Evolutionary conservation across 306 rosid genomes (phyloP), one percentile per base, ranked within the genome.

Genomic region (Prunus mira): DNA sequence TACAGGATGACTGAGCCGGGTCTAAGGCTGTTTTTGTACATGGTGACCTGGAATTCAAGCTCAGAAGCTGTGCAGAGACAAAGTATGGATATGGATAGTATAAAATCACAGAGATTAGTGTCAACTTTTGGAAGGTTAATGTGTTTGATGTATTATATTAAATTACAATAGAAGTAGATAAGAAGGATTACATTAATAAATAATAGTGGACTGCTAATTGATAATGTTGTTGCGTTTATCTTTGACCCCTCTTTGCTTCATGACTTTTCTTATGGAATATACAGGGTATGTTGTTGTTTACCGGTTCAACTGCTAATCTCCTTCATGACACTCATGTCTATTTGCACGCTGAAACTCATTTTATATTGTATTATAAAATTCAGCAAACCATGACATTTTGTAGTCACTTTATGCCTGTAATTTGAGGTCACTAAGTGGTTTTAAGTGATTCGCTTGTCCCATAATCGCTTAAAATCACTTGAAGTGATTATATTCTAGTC

Each of bases 11-110:
- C 72, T 51, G 51, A 62, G n/a, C 65, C 72, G 61, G 80, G 71
- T 43, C 73, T 24, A 30, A 75, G 67, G 54, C 57, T n/a, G 67
- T 75, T 63, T 80, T 74, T 67, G 73, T 43, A 71, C 43, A 71
- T 64, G 65, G 22, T 71, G 71, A 63, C 71, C 66, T 63, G 57
- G 51, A 57, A 27, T 60, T 73, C 7, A 61, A 61, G 60, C 69
- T 73, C 58, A 27, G 57, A 60, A 73, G 32, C 49, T 71, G 65
- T 18, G 73, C 64, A 13, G 47, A 19, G 32, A 38, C 3, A 49
- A 11, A 12, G 52, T 12, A 60, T 28, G 6, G 38, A 15, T 61
- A 73, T 73, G 69, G 69, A 73, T 61, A 46, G 60, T 46, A 52
- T 24, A 61, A 34, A 61, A 18, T 6, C 47, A 60, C n/a, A 46